Base-by-base conservation (phyloP, 495 filamentous ascomycete genomes). In the Cairneyella variabilis region DNA sequence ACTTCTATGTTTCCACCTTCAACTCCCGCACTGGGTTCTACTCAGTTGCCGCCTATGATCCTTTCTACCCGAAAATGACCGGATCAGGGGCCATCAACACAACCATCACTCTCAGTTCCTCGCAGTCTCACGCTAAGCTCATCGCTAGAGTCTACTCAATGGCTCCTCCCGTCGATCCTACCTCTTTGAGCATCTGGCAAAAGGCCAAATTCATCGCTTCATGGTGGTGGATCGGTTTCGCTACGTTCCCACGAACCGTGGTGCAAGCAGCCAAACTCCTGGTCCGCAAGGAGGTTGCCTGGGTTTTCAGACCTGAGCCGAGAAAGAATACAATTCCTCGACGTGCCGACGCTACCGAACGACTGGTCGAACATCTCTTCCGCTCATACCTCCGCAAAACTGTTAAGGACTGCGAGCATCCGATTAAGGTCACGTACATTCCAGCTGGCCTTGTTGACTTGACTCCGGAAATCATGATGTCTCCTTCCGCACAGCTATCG, bases 1-100 rank as follows among this genome's bases (percentile, higher is more conserved):
- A 86, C 52, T 86, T 89, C 60, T 84, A 86, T 54, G 84, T 86
- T n/a, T 87, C 83, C 9, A 80, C 83, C 2, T 90, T 90, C 70
- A 88, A 86, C 54, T 78, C 79, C 21, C 71, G 79, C n/a, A 76
- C 80, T 34, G 83, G 83, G 0, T 67, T 69, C 1, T 88, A 85
- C 67, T 75, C 73, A 1, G 56, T 87, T 16, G 55, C 63, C 22
- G 77, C 82, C 2, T 52, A 61, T 41, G 80, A 88, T 63, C 82
- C 83, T 9, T 69, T 85, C 12, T 62, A 55, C 25, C 62, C 64
- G 10, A 18, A 17, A 23, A 63, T 70, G 54, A 52, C 69, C 36
- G 66, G 63, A 11, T 64, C 57, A 10, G 66, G 66, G 10, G 58
- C 62, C 0, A 69, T 84, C 22, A 65, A 78, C 64, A 78, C 71